Percentiles rank a stretch among this genome's conserved stretches.
Evolutionary conservation across 2,329 filamentous ascomycete species (phyloP).

Genomic region (Claviceps spartinae): DNA sequence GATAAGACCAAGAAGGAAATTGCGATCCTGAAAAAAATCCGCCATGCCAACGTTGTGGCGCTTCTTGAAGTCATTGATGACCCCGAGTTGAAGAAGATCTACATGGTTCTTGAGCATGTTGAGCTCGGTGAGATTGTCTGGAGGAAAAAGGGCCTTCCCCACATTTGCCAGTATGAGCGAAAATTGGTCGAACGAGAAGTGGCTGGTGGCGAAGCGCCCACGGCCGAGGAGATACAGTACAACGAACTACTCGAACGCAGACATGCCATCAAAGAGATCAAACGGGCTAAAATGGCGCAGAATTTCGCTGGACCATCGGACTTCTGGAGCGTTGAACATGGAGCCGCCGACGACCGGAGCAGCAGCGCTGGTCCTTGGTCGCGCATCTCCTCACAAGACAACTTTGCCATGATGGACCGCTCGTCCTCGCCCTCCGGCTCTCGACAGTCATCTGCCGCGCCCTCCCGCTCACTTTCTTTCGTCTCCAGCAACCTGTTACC

Average conservation of each 20-base stretch:
- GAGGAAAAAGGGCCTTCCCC: conserved; percentile 75
- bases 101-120: conserved; percentile 92
- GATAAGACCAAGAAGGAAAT: conserved; percentile 92
- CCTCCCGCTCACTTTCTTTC: conserved; percentile 34
- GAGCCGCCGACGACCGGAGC: conserved; percentile 40
- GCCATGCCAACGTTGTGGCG: conserved; percentile 92
- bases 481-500: conserved; percentile 22
- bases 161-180: conserved; percentile 74
- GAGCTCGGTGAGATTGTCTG: conserved; percentile 89
- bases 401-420: conserved; percentile 23
- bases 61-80: conserved; percentile 96
- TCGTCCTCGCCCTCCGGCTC: conserved; percentile 25
- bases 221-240: conserved; percentile 47
- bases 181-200: conserved; percentile 63
- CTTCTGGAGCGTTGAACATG: conserved; percentile 77
- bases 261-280: conserved; percentile 41
- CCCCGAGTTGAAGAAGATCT: conserved; percentile 91
- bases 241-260: conserved; percentile 45
- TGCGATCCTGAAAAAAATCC: conserved; percentile 94
- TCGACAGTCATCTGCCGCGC: conserved; percentile 30
- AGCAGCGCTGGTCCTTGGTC: conserved; percentile 26
- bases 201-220: conserved; percentile 43
- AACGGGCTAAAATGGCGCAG: conserved; percentile 40
- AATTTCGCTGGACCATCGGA: conserved; percentile 42
- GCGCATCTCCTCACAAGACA: conserved; percentile 28